These are phyloP conservation scores for Citrus glauca DNA, from an alignment of 345 rosid genomes.

Conservation along the genomic window DNA sequence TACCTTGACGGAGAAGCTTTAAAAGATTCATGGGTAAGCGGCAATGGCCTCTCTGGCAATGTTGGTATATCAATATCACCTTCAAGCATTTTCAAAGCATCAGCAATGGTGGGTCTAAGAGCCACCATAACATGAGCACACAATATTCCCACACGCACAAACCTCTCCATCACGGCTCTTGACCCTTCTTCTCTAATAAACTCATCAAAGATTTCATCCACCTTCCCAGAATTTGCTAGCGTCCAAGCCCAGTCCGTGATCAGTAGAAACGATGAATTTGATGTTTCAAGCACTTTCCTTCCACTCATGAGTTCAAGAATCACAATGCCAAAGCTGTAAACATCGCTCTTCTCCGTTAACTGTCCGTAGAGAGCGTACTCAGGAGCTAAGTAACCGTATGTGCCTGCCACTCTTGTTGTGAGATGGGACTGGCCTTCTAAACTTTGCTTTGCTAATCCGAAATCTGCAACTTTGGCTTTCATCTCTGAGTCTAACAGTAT, in stretches of 20 bases:
- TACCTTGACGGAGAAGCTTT: conserved; percentile 19
- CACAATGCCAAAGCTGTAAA: conserved; percentile 58
- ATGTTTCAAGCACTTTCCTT: conserved; percentile 46
- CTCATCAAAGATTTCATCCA: conserved; percentile 34
- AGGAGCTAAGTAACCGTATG: conserved; percentile 58
- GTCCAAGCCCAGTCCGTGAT: conserved; percentile 66
- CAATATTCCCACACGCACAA: conserved; percentile 56
- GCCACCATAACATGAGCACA: conserved; percentile 68
- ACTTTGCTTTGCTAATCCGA: conserved; percentile 56
- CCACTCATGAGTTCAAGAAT: conserved; percentile 57
- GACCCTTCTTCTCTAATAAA: conserved; percentile 42
- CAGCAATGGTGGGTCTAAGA: conserved; percentile 49
- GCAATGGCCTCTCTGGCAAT: conserved; percentile 62
- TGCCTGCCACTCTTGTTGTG: conserved; percentile 60
- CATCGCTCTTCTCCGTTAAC: conserved; percentile 58
- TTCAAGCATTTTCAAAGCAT: conserved; percentile 54
- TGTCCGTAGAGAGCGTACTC: conserved; percentile 64
- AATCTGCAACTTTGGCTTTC: conserved; percentile 51
- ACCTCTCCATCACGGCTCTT: conserved; percentile 55
- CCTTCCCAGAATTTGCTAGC: conserved; percentile 37
- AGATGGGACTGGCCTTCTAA: conserved; percentile 56
- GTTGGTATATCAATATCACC: conserved; percentile 59
- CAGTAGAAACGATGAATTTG: conserved; percentile 30
- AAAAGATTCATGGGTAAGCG: conserved; percentile 47
- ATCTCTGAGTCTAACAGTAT: conserved; percentile 46